A percentile compares a stretch with the other conserved stretches of the same genome.
Evolutionary conservation across 2,329 filamentous ascomycete species (phyloP).

Genomic region (Aureobasidium sp.): DNA sequence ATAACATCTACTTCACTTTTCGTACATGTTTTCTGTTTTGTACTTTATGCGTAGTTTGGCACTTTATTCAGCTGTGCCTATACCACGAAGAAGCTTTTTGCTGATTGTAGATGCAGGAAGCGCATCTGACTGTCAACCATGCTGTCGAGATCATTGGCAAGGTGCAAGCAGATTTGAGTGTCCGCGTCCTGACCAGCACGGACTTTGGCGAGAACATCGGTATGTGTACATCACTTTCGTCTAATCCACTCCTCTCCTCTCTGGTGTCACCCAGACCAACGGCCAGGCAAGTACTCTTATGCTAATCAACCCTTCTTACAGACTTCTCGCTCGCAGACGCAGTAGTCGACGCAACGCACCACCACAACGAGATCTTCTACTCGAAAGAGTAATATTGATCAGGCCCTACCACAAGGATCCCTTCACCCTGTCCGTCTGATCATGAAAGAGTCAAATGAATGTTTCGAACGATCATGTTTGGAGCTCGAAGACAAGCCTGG

Average conservation of each 20-base stretch:
- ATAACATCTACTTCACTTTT: neutral
- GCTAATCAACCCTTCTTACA: constrained; percentile 29
- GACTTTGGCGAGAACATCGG: constrained; percentile 65
- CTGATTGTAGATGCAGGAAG: constrained; percentile 47
- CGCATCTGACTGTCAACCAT: constrained; percentile 62
- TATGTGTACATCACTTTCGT: constrained; percentile 38
- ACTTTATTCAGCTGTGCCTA: no score
- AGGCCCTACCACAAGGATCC: neutral
- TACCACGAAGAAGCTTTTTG: neutral
- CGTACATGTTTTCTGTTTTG: neutral
- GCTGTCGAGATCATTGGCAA: constrained; percentile 73
- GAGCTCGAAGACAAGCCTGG: no score
- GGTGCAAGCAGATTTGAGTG: constrained; percentile 63
- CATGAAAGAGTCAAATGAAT: no score
- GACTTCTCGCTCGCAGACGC: constrained; percentile 70
- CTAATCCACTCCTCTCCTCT: neutral
- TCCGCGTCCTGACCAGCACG: constrained; percentile 62
- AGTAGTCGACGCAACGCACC: constrained; percentile 80
- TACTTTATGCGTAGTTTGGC: no score
- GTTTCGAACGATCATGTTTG: no score
- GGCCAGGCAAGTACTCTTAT: neutral
- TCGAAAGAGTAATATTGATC: constrained; percentile 32
- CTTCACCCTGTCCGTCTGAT: neutral
- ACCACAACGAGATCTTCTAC: constrained; percentile 75
- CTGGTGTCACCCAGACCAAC: neutral